Percentiles rank a stretch among this genome's conserved stretches.
These are phyloP conservation scores for Diplodia intermedia DNA, from an alignment of 2,329 filamentous ascomycete genomes.

Conservation along the genomic window DNA sequence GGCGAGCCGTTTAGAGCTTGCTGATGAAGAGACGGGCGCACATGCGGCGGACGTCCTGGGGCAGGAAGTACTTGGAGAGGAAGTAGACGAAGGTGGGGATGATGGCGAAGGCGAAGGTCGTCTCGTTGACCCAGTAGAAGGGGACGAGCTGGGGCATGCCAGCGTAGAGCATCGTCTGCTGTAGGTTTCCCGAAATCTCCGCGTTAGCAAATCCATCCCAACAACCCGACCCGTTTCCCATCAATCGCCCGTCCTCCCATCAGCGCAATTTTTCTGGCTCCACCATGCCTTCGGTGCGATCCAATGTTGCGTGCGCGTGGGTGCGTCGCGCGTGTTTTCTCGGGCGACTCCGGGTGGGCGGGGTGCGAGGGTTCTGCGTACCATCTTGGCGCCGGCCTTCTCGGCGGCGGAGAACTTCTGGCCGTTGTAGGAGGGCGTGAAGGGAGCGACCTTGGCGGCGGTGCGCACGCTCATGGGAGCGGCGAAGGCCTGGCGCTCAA, in stretches of 20 bases:
- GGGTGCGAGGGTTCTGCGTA: constrained; percentile 8
- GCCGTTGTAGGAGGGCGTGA: constrained; percentile 31
- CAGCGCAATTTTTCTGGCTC: neutral
- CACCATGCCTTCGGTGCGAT: neutral
- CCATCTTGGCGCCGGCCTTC: constrained; percentile 33
- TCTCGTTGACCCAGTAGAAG: constrained; percentile 57
- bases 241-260: neutral
- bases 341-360: constrained; percentile 9
- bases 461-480: constrained; percentile 34
- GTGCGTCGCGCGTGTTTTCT: neutral
- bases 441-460: constrained; percentile 32
- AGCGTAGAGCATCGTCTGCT: constrained; percentile 50
- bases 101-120: constrained; percentile 50
- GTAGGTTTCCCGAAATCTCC: constrained; percentile 1
- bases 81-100: constrained; percentile 53
- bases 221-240: neutral
- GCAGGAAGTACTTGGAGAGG: constrained; percentile 54
- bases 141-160: constrained; percentile 55
- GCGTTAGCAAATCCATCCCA: constrained; percentile 12
- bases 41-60: constrained; percentile 51
- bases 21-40: constrained; percentile 53
- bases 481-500: constrained; percentile 49
- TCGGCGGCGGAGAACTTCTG: constrained; percentile 28
- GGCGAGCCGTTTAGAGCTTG: constrained; percentile 47
- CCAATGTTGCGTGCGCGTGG: neutral